These are phyloP conservation scores for Candida corydali DNA, from an alignment of 805 yeast genomes.

Conservation along the genomic window DNA sequence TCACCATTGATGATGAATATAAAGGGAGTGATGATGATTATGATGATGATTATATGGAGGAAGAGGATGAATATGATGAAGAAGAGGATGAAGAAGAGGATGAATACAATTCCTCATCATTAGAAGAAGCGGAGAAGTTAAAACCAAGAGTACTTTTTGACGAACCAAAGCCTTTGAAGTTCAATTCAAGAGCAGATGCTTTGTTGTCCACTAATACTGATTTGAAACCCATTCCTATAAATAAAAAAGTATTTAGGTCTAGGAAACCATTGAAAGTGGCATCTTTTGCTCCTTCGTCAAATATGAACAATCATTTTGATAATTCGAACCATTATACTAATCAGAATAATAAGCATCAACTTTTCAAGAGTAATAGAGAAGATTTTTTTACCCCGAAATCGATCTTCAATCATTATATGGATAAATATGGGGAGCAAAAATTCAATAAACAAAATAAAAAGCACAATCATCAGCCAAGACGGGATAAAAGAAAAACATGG, in stretches of 20 bases:
- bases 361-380: slow-evolving; percentile 42
- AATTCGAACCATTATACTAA: slow-evolving; percentile 3
- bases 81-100: slow-evolving; percentile 24
- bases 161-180: background rate
- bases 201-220: slow-evolving; percentile 34
- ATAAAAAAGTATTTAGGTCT: slow-evolving; percentile 27
- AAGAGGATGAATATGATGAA: slow-evolving; percentile 21
- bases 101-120: slow-evolving; percentile 13
- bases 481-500: slow-evolving; percentile 21
- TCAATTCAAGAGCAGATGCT: slow-evolving; percentile 34
- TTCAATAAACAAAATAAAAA: slow-evolving; percentile 13
- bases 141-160: background rate
- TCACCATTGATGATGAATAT: slow-evolving; percentile 75
- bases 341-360: slow-evolving; percentile 8
- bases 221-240: slow-evolving; percentile 39
- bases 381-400: slow-evolving; percentile 80
- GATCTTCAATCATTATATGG: slow-evolving; percentile 67
- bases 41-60: slow-evolving; percentile 25
- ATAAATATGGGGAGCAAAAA: slow-evolving; percentile 49
- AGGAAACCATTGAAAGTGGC: slow-evolving; percentile 66
- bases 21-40: slow-evolving; percentile 50
- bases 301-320: slow-evolving; percentile 7
- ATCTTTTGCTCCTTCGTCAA: slow-evolving; percentile 39
- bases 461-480: slow-evolving; percentile 4
- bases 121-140: slow-evolving; percentile 2